Conservation (phyloP, 805 yeast genomes). For the Cyberlindnera sargentensis region DNA sequence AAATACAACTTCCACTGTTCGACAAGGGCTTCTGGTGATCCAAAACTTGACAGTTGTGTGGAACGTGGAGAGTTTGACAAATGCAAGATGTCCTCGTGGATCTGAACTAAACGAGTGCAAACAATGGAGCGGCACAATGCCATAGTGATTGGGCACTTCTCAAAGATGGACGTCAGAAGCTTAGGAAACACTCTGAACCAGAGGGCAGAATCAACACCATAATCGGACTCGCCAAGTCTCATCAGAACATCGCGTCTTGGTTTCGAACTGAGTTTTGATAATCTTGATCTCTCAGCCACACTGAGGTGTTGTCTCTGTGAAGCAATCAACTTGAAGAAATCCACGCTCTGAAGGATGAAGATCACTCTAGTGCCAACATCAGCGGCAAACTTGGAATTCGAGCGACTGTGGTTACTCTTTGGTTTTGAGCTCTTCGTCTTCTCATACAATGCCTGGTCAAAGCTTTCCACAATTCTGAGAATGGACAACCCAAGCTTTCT, state of each 20-base stretch:
- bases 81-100: constrained; percentile 61
- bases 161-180: constrained; percentile 63
- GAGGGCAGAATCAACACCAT: constrained; percentile 93
- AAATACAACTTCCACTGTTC: constrained; percentile 87
- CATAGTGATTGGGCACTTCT: constrained; percentile 83
- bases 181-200: constrained; percentile 89
- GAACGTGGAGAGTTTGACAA: constrained; percentile 38
- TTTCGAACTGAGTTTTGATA: constrained; percentile 51
- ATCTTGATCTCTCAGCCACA: constrained; percentile 72
- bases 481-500: constrained; percentile 73
- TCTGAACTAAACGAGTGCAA: constrained; percentile 80
- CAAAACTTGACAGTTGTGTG: constrained; percentile 21
- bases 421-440: constrained; percentile 26
- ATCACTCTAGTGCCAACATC: constrained; percentile 72
- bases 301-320: constrained; percentile 42
- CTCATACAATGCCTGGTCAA: constrained; percentile 75
- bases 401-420: constrained; percentile 36
- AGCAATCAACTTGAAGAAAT: constrained; percentile 56
- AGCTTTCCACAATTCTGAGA: constrained; percentile 70
- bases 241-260: constrained; percentile 63
- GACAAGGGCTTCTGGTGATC: constrained; percentile 63
- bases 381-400: constrained; percentile 64
- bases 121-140: constrained; percentile 89
- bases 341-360: constrained; percentile 66
- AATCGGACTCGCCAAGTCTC: constrained; percentile 79